Base-by-base conservation (phyloP, 2,329 filamentous ascomycete genomes). In the Claviceps sp. region DNA sequence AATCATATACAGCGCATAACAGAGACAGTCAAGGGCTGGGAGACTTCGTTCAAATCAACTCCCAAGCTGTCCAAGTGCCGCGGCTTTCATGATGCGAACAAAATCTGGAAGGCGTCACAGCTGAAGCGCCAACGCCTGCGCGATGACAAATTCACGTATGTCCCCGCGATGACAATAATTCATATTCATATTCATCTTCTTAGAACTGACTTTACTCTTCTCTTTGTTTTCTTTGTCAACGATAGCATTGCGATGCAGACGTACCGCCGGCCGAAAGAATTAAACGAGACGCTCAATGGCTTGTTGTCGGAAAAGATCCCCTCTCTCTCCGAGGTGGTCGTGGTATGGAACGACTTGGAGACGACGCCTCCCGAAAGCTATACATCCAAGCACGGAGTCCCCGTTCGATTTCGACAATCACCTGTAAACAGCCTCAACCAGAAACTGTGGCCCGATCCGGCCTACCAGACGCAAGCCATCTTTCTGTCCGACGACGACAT, bases 401-500 rank as follows among this genome's bases (percentile, higher is more conserved):
- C 57, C 2, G 65, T 70, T 13, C 62, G 67, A 37, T 68, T 65
- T 55, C 62, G 67, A 47, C 57, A 54, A 8, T 63, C 67, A 13
- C 51, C 58, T 8, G 57, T 55, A 46, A 63, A 70, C 56, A 67
- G 65, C 50, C 63, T 68, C 37, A 70, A 70, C 58, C 58, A 66
- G 45, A 69, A 69, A 53, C 63, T 70, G 38, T 60, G 61, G 58
- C 64, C 67, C 3, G 66, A 69, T 30, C 62, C 66, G 4, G 57
- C 58, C 1, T 70, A 66, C 56, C 55, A 62, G 46, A 70, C 67
- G 18, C 61, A 70, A 49, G 68, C 67, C 13, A 62, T 70, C n/a
- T 63, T 70, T 22, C 61, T 70, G 9, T 65, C 63, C 18, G 68
- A 70, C 43, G 68, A 70, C 52, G 68, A 70, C 52, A 65, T 70